Base-by-base conservation (phyloP, 306 rosid species). In the Dryas alaskensis region DNA sequence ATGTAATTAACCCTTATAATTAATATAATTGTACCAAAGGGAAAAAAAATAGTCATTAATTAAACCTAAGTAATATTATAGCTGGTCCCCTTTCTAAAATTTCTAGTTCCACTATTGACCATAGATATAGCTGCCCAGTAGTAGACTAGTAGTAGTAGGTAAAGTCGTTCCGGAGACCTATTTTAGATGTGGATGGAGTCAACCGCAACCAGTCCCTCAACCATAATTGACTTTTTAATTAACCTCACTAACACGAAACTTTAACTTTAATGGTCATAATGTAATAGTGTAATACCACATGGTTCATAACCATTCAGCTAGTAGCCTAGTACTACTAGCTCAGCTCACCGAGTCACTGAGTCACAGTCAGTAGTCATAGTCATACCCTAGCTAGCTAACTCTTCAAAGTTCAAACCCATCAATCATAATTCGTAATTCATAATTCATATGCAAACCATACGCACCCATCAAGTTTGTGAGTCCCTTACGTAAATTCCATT, bases 401-500 rank as follows among this genome's bases (percentile, higher is more conserved):
- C 37, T 31, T 31, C 37, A 31, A 31, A 31, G 37, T 31, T 57
- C 13, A 57, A 9, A 19, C 9, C 37, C 22, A 57, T 57, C 62
- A 13, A 58, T 25, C 62, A 58, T 19, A 1, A 60, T 31, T 31
- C 9, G 11, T 27, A 50, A 50, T 12, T 12, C 54, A 50, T 16
- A 50, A 31, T 31, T 2, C 12, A 10, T 45, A 45, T 1, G 5
- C 44, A 61, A 19, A 52, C 25, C 47, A 51, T 27, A 49, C 42
- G 60, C 70, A 70, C 59, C 3, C 74, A 67, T 80, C 78, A 73
- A 81, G 74, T 67, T 72, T 40, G 40, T 70, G 42, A 63, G 22
- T 17, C 50, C 76, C 83, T 85, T 82, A 82, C 92, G 95, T 87
- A 75, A 85, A 68, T 87, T 89, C 90, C 52, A 72, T 17, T 60